Evolutionary conservation across 164 flowering plant species (phyloP).

Genomic region (Vitis cinerea): DNA sequence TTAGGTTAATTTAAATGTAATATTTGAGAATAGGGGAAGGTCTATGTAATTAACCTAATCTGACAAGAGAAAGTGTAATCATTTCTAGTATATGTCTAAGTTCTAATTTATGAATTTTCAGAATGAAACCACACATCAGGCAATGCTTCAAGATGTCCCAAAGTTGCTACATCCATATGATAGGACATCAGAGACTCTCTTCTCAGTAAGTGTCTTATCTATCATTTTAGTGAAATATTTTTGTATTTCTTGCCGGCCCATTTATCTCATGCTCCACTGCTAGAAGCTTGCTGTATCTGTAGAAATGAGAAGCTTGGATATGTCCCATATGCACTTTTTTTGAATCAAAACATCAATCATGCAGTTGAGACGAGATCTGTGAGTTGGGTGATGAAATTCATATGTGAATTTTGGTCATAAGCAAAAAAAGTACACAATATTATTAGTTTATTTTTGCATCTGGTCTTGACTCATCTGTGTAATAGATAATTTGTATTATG

Average conservation of each 20-base stretch:
- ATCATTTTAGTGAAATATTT: background rate
- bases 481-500: too few relatives aligned
- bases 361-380: background rate
- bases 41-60: background rate
- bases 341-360: background rate
- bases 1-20: too few relatives aligned
- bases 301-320: background rate
- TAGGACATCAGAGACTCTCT: slow-evolving; percentile 75
- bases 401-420: background rate
- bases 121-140: slow-evolving; percentile 49
- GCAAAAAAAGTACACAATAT: too few relatives aligned
- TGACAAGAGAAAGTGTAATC: background rate
- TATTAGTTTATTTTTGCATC: too few relatives aligned
- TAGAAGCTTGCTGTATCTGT: background rate
- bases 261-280: background rate
- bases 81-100: background rate
- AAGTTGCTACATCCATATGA: slow-evolving; percentile 84
- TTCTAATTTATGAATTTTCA: slow-evolving; percentile 28
- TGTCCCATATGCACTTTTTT: background rate
- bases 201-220: slow-evolving; percentile 52
- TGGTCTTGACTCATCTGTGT: too few relatives aligned
- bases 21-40: background rate
- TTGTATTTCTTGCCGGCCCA: background rate
- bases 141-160: slow-evolving; percentile 48
- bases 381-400: background rate